Evolutionary conservation across 225 moss, liverwort and hornwort species (phyloP).

Genomic region (Polytrichum formosum): DNA sequence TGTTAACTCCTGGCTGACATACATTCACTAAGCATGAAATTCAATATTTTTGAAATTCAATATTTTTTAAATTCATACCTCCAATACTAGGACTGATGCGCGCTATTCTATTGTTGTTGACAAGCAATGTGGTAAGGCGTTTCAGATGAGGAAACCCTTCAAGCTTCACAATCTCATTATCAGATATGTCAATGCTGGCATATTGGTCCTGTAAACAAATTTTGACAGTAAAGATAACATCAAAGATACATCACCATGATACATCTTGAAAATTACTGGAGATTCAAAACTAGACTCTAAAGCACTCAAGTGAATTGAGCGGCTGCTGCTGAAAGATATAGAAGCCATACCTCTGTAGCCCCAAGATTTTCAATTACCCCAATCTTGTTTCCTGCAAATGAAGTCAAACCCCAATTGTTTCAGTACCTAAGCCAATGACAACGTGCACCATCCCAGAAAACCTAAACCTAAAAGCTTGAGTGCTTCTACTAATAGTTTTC

Average conservation of each 20-base stretch:
- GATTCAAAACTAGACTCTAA: neutral
- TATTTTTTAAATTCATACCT: slow-evolving; percentile 30
- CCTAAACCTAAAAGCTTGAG: too few relatives aligned
- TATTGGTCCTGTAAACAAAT: slow-evolving; percentile 75
- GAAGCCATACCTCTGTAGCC: slow-evolving; percentile 79
- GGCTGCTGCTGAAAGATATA: neutral
- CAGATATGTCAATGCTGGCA: slow-evolving; percentile 96
- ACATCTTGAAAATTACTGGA: neutral
- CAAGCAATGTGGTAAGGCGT: slow-evolving; percentile 92
- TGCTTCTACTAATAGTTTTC: too few relatives aligned
- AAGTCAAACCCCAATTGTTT: too few relatives aligned
- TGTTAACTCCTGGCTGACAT: too few relatives aligned
- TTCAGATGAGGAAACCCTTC: slow-evolving; percentile 92
- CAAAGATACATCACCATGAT: neutral
- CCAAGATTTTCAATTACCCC: slow-evolving; percentile 94
- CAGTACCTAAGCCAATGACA: too few relatives aligned
- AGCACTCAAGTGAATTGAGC: neutral
- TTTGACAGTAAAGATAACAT: neutral
- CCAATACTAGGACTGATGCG: slow-evolving; percentile 82
- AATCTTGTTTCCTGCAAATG: slow-evolving; percentile 81
- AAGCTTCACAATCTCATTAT: slow-evolving; percentile 99
- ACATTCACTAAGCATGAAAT: too few relatives aligned
- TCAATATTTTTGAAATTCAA: too few relatives aligned
- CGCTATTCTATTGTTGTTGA: slow-evolving; percentile 98
- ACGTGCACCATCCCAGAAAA: too few relatives aligned